phyloP scores from a whole-genome alignment of 2,329 filamentous ascomycete genomes.

The Neobulgaria alba region DNA sequence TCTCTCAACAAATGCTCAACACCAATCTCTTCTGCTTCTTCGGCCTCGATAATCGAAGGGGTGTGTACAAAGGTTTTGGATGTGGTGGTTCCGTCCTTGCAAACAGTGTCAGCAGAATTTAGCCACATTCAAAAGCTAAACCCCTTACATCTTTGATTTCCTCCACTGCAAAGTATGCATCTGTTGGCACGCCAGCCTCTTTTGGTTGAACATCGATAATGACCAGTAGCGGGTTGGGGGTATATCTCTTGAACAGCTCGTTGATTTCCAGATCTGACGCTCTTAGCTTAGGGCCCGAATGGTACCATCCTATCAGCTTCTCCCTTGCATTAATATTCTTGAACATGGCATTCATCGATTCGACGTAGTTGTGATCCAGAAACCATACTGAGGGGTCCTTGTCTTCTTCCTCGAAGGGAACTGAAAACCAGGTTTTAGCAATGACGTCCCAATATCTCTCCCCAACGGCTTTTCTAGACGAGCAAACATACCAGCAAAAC shows the following conservation, averaged over 20 bases:
- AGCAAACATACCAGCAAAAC: slow-evolving; percentile 72
- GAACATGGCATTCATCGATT: slow-evolving; percentile 99
- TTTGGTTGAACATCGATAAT: slow-evolving; percentile 99
- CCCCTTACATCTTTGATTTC: slow-evolving; percentile 95
- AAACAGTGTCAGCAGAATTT: slow-evolving; percentile 2
- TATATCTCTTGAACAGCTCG: slow-evolving; percentile 98
- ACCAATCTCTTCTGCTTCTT: slow-evolving; percentile 97
- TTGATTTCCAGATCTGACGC: slow-evolving; percentile 98
- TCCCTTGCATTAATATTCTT: slow-evolving; percentile 99
- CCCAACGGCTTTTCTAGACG: too few species aligned
- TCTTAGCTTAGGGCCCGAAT: slow-evolving; percentile 92
- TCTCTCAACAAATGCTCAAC: slow-evolving; percentile 96
- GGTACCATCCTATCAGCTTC: slow-evolving; percentile 99
- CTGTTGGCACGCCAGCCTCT: slow-evolving; percentile 93
- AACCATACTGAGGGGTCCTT: slow-evolving; percentile 99
- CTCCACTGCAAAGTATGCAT: slow-evolving; percentile 98
- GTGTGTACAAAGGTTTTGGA: slow-evolving; percentile 98
- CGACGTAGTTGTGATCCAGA: slow-evolving; percentile 97
- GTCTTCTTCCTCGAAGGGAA: slow-evolving; percentile 97
- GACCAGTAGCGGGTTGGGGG: slow-evolving; percentile 87
- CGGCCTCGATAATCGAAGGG: slow-evolving; percentile 94
- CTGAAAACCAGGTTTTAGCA: slow-evolving; percentile 48
- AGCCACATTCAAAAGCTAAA: background rate
- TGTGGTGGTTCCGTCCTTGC: slow-evolving; percentile 89
- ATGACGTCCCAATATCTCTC: too few species aligned